Evolutionary conservation across 225 moss, liverwort and hornwort species (phyloP).

Genomic region (Asterella californica): DNA sequence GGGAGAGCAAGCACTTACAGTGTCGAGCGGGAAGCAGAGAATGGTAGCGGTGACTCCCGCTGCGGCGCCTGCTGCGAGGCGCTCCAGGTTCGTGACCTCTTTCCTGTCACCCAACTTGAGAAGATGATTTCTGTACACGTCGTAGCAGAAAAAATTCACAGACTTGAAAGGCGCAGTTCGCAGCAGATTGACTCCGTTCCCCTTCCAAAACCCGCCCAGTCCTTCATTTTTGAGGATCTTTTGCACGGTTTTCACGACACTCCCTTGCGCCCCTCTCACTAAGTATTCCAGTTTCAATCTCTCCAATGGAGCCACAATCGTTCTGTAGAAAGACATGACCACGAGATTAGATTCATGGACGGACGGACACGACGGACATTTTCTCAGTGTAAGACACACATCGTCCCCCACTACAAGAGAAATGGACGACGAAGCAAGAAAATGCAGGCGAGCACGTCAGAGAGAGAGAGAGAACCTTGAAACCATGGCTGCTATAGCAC

Average conservation of each 20-base stretch:
- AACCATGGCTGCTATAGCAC: conserved; percentile 49
- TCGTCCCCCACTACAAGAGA: not conserved
- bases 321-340: conserved; percentile 29
- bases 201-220: conserved; percentile 50
- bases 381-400: not conserved
- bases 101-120: conserved; percentile 31
- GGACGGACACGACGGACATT: too few relatives aligned
- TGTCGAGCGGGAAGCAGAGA: conserved; percentile 48
- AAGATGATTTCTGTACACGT: conserved; percentile 35
- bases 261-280: conserved; percentile 42
- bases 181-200: conserved; percentile 44
- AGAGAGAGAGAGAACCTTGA: conserved; percentile 32
- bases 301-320: conserved; percentile 50
- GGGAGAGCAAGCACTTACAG: conserved; percentile 27
- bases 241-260: conserved; percentile 28
- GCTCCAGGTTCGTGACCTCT: conserved; percentile 42
- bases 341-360: not conserved
- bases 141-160: conserved; percentile 46
- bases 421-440: not conserved
- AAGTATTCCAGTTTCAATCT: conserved; percentile 53
- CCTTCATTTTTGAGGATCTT: conserved; percentile 38
- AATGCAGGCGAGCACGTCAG: not conserved
- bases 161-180: conserved; percentile 56
- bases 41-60: conserved; percentile 48
- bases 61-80: conserved; percentile 44